Conservation (phyloP, 2,329 filamentous ascomycete genomes). For the Plectosphaerella plurivora region DNA sequence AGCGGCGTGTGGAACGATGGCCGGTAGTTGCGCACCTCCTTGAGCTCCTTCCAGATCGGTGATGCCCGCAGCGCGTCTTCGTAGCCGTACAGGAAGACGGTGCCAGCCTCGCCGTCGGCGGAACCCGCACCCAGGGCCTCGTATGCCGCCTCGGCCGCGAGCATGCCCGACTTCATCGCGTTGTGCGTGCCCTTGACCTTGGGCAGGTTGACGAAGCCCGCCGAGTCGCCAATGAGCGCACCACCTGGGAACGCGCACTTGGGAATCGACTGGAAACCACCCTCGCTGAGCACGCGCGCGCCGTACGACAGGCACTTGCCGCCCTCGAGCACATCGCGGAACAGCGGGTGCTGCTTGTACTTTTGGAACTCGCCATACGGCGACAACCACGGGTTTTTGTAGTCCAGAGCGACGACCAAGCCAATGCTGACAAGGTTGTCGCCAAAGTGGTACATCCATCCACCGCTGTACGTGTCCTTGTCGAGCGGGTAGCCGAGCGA, state of each 20-base stretch:
- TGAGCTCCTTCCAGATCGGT: constrained; percentile 88
- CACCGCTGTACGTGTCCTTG: constrained; percentile 87
- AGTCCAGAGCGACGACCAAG: constrained; percentile 89
- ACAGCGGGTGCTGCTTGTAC: constrained; percentile 96
- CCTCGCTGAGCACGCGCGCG: constrained; percentile 85
- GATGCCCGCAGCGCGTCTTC: constrained; percentile 84
- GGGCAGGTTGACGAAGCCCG: constrained; percentile 93
- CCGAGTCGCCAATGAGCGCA: constrained; percentile 91
- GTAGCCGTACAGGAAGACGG: constrained; percentile 91
- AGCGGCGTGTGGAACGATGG: constrained; percentile 88
- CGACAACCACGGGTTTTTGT: constrained; percentile 92
- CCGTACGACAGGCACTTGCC: constrained; percentile 98
- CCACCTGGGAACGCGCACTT: constrained; percentile 96
- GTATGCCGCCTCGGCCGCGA: constrained; percentile 89
- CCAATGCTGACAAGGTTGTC: constrained; percentile 94
- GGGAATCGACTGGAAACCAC: constrained; percentile 95
- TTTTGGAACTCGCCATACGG: constrained; percentile 97
- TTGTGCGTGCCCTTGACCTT: constrained; percentile 99
- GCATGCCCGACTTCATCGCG: constrained; percentile 95
- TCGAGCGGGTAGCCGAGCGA: constrained; percentile 90
- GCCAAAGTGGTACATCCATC: constrained; percentile 99
- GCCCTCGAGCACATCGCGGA: constrained; percentile 80
- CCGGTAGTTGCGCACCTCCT: constrained; percentile 94
- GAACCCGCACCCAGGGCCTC: constrained; percentile 51
- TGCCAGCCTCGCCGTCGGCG: constrained; percentile 44